A percentile compares a stretch with the other conserved stretches of the same genome.
phyloP scores from a whole-genome alignment of 208 protist genomes.

The Acanthamoeba lugdunensis region DNA sequence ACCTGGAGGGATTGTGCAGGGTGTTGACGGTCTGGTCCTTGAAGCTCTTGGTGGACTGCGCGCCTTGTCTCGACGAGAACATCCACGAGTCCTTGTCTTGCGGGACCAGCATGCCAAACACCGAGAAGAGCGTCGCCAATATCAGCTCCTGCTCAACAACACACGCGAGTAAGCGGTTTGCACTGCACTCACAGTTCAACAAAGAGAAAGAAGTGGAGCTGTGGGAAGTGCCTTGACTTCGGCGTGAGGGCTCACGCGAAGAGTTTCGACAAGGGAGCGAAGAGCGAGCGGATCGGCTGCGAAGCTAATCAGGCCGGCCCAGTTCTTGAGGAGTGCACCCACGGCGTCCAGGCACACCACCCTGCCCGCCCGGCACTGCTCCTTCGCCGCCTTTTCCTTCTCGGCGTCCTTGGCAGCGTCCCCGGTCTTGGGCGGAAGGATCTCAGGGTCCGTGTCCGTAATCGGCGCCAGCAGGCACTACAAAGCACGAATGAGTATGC shows the following conservation, averaged over 20 bases:
- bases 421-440: neutral
- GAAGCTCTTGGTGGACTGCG: constrained; percentile 67
- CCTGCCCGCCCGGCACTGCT: neutral
- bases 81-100: constrained; percentile 64
- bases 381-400: neutral
- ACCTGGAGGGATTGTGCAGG: neutral
- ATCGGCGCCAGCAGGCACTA: constrained; percentile 8
- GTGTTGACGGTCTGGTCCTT: constrained; percentile 42
- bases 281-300: constrained; percentile 75
- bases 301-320: constrained; percentile 76
- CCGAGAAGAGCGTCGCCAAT: constrained; percentile 76
- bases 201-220: neutral
- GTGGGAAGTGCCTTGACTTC: constrained; percentile 70
- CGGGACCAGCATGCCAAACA: constrained; percentile 73
- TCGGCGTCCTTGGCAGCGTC: neutral
- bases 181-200: neutral
- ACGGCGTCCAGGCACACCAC: constrained; percentile 66
- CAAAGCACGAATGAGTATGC: neutral
- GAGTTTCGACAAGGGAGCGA: constrained; percentile 75
- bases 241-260: constrained; percentile 73
- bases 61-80: constrained; percentile 67
- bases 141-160: constrained; percentile 18
- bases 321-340: constrained; percentile 74
- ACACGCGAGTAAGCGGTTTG: too few species aligned
- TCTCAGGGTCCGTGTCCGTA: constrained; percentile 2